Conservation (phyloP, 2,329 filamentous ascomycete genomes). For the Lachnellula occidentalis region DNA sequence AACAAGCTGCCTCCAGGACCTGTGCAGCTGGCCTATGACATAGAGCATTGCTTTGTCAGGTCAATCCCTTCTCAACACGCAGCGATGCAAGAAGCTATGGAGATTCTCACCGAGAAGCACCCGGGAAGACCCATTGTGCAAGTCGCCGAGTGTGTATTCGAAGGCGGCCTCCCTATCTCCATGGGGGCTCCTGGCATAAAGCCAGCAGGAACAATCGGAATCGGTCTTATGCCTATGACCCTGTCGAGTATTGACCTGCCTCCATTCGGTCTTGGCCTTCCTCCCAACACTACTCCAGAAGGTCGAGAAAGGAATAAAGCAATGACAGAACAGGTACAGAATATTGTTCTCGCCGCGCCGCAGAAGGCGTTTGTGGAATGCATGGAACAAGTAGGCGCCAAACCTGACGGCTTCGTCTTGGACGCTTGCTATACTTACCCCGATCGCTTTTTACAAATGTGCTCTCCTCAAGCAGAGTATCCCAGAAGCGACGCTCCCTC, state of each 20-base stretch:
- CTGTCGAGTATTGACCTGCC: slow-evolving; percentile 35
- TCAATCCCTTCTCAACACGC: slow-evolving; percentile 31
- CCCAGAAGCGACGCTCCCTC: slow-evolving; percentile 33
- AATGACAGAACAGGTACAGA: slow-evolving; percentile 23
- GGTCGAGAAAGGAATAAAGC: slow-evolving; percentile 33
- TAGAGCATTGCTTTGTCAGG: slow-evolving; percentile 33
- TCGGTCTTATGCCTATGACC: slow-evolving; percentile 36
- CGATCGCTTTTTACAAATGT: slow-evolving; percentile 32
- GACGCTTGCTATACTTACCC: slow-evolving; percentile 21
- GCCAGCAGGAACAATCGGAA: slow-evolving; percentile 34
- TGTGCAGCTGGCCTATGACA: slow-evolving; percentile 30
- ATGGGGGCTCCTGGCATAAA: slow-evolving; percentile 36
- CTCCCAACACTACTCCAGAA: slow-evolving; percentile 34
- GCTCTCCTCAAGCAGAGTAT: slow-evolving; percentile 34
- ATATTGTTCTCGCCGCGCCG: slow-evolving; percentile 7
- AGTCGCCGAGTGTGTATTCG: slow-evolving; percentile 37
- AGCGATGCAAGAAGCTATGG: slow-evolving; percentile 33
- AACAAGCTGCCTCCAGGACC: slow-evolving; percentile 18
- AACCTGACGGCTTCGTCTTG: slow-evolving; percentile 18
- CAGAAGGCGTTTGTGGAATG: slow-evolving; percentile 11
- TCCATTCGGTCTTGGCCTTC: slow-evolving; percentile 36
- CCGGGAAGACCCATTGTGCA: slow-evolving; percentile 37
- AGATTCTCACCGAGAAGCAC: slow-evolving; percentile 30
- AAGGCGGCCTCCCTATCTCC: slow-evolving; percentile 35
- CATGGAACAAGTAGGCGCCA: slow-evolving; percentile 27